Conservation (phyloP, 768 basidiomycete genomes). For the Kwoniella europaea region DNA sequence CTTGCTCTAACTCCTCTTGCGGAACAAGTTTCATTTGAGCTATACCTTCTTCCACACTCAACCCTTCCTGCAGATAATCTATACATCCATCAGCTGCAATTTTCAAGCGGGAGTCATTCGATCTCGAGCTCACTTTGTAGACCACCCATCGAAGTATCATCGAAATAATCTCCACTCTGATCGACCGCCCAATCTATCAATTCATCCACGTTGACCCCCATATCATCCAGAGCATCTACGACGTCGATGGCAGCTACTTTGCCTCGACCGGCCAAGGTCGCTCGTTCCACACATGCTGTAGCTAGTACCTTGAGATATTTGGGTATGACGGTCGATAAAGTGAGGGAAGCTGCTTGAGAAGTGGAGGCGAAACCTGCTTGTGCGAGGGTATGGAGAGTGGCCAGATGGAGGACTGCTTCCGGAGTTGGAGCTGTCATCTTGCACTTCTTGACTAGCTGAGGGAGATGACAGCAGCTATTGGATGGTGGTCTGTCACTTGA, state of each 20-base stretch:
- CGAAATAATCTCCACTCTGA: conserved; percentile 22
- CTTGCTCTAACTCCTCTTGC: conserved; percentile 6
- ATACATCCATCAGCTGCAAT: background rate
- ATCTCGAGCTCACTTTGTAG: conserved; percentile 21
- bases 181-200: conserved; percentile 33
- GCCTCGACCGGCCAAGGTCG: conserved; percentile 38
- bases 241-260: conserved; percentile 48
- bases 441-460: background rate
- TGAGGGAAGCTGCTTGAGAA: conserved; percentile 41
- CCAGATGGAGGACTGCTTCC: conserved; percentile 46
- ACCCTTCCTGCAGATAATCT: conserved; percentile 38
- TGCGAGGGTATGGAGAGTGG: conserved; percentile 44
- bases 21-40: conserved; percentile 32
- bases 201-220: conserved; percentile 35
- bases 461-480: background rate
- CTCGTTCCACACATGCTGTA: conserved; percentile 36
- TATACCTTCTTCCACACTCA: conserved; percentile 26
- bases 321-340: conserved; percentile 36
- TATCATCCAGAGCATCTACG: conserved; percentile 36
- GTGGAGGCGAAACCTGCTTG: conserved; percentile 49
- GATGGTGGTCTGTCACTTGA: too few species aligned
- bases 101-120: too few species aligned
- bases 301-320: conserved; percentile 43
- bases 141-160: conserved; percentile 23
- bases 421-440: conserved; percentile 34